Evolutionary conservation across 1,139 yeast species (phyloP).

Genomic region (Nakaseomyces kungkrabaensis): DNA sequence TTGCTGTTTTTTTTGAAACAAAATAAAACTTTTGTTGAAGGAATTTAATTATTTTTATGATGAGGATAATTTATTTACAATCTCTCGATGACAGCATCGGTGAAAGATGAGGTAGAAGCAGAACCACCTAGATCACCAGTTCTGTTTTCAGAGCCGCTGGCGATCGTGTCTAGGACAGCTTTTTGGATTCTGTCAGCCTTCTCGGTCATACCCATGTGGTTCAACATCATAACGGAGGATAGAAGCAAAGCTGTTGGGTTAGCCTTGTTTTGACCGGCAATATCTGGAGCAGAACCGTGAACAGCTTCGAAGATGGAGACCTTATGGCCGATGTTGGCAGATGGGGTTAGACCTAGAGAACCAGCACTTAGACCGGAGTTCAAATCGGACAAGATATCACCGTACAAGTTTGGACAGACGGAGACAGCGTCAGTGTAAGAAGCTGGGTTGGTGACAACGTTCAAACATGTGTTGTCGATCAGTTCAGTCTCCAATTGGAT

Average conservation of each 20-base stretch:
- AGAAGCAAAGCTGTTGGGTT: slow-evolving; percentile 96
- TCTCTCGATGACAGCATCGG: slow-evolving; percentile 64
- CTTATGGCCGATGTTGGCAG: slow-evolving; percentile 98
- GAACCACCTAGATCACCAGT: slow-evolving; percentile 94
- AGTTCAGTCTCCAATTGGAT: slow-evolving; percentile 74
- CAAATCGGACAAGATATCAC: slow-evolving; percentile 95
- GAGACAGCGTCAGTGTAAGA: slow-evolving; percentile 78
- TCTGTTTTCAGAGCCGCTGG: slow-evolving; percentile 88
- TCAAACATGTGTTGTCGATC: slow-evolving; percentile 90
- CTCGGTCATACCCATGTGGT: slow-evolving; percentile 84
- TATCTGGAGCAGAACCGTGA: slow-evolving; percentile 98
- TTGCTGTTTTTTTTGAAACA: too few species aligned
- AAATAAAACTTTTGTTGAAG: not conserved
- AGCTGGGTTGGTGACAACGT: slow-evolving; percentile 79
- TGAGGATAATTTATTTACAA: slow-evolving; percentile 29
- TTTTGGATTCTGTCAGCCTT: slow-evolving; percentile 76
- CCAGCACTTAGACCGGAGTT: slow-evolving; percentile 91
- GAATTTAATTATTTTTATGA: too few species aligned
- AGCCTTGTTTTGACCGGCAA: slow-evolving; percentile 88
- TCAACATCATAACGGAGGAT: slow-evolving; percentile 97
- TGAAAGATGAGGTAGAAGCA: slow-evolving; percentile 80
- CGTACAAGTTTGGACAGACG: slow-evolving; percentile 99
- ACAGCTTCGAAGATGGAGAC: slow-evolving; percentile 98
- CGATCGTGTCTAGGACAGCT: slow-evolving; percentile 88
- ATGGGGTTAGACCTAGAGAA: slow-evolving; percentile 96